Conservation (phyloP, 441 rosid genomes). For the Omphalea diandra region DNA sequence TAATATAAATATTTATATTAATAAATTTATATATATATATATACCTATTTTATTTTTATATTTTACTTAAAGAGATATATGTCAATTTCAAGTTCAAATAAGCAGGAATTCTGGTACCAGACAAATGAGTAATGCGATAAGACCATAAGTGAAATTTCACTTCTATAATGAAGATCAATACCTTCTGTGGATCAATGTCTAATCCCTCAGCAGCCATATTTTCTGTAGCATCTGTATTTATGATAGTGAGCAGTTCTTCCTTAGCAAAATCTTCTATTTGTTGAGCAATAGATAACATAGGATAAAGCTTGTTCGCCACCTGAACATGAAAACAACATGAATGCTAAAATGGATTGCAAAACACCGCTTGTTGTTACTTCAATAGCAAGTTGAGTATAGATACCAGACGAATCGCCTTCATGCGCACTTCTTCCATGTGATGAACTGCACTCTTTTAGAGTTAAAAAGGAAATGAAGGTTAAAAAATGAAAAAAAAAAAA, state of each 20-base stretch:
- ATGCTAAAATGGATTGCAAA: conserved; percentile 22
- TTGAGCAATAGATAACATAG: conserved; percentile 65
- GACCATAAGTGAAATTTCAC: background rate
- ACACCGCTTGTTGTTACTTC: conserved; percentile 25
- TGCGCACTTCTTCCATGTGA: conserved; percentile 92
- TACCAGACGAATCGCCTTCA: conserved; percentile 99
- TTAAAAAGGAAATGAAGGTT: conserved; percentile 20
- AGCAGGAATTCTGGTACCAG: background rate
- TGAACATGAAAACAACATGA: conserved; percentile 38
- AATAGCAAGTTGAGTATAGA: conserved; percentile 26
- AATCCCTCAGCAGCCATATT: conserved; percentile 49
- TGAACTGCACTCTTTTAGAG: conserved; percentile 88
- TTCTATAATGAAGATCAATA: conserved; percentile 28
- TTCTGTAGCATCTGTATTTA: conserved; percentile 43
- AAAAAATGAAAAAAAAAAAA: background rate
- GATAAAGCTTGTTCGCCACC: conserved; percentile 99
- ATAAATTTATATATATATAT: too few relatives aligned
- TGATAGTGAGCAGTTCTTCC: conserved; percentile 62
- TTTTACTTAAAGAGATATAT: too few relatives aligned
- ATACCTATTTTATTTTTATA: too few relatives aligned
- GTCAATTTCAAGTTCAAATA: background rate
- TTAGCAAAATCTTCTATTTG: conserved; percentile 90
- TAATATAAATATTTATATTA: too few relatives aligned
- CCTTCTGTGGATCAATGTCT: conserved; percentile 53
- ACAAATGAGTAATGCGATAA: background rate